Base-by-base conservation (phyloP, 2,329 filamentous ascomycete genomes). In the Ophiostoma sp. region DNA sequence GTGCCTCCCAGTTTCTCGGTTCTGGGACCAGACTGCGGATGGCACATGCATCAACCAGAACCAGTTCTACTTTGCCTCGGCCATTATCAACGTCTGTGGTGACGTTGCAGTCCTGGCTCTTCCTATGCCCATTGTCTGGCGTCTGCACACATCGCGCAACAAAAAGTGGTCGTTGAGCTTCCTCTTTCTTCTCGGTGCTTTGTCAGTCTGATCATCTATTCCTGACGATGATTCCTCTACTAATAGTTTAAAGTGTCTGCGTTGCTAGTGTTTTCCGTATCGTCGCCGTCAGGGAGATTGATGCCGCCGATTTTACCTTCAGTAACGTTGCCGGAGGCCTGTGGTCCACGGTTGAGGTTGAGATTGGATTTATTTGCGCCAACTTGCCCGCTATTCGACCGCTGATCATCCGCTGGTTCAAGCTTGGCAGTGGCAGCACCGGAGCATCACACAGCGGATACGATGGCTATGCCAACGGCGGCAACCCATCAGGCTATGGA, bases 61-160 rank as follows among this genome's bases (percentile, higher is more conserved):
- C 42, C 36, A 66, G 9, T 71, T 71, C 12, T 71, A 71, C 44
- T 40, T 66, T 3, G 69, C 69, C 5, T 70, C 70, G 12, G 70
- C 69, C 38, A 68, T 70, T 9, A 69, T 71, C 62, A 71, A 71
- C 38, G 69, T 73, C 14, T 44, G 49, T 7, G 68, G 69, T 27
- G 71, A 77, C 49, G 66, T 76, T 38, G 73, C 74, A 8, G 74
- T 77, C 6, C 70, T 77, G 5, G 70, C 73, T 36, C 70, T 77
- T 49, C 76, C 75, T 6, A 68, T 76, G 14, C 76, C 76, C 0
- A 72, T 76, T 3, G 73, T 77, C 9, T 76, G 75, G 76, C 58
- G 66, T 3, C 64, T 77, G 49, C 73, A 76, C 60, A 73, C 75
- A 16, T 75, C 74, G 0, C 74, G 68, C 66, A 74, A 70, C 63